Evolutionary conservation across 2,329 filamentous ascomycete genomes (phyloP), one percentile per base, ranked within the genome.

Genomic region (Fusarium sp.): DNA sequence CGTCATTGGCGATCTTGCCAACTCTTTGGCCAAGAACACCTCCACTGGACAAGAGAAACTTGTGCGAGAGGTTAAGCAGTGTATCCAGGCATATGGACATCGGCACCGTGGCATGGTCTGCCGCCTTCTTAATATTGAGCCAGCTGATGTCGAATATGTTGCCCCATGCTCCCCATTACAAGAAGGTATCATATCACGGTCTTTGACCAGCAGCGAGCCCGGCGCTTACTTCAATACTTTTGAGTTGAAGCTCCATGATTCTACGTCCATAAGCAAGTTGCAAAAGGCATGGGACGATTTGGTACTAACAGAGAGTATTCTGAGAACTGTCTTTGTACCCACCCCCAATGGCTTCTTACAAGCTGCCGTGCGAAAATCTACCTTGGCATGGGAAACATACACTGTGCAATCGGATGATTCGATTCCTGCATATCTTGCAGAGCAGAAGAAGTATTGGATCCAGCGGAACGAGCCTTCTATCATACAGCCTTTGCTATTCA

Each of bases 151-250:
- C 15, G 92, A 96, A 77, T 89, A 89, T 65, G 89, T 97, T 58
- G 90, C 90, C 1, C 95, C 95, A 8, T 97, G 95, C 79, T 97
- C 95, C 2, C 89, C 95, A 1, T 84, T 97, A 2, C 95, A 98
- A 78, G 90, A 96, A 79, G 95, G 95, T 1, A 96, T 98, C 85
- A 90, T 97, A 56, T 92, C 92, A 10, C 88, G 91, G 54, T 91
- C 91, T 30, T 79, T 93, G 42, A 88, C 82, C 0, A 78, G 89
- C 15, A 89, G 84, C 23, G 82, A 86, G 0, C 79, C 83, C 1
- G 85, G 86, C 0, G 82, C 92, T 0, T 98, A 98, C 79, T 97
- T 96, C 80, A 95, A 95, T 64, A 85, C 86, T 0, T 97, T 98
- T 77, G 82, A 82, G 1, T 90, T 96, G 47, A 75, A 83, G 2